A percentile compares a stretch with the other conserved stretches of the same genome.
Evolutionary conservation across 2,329 filamentous ascomycete genomes (phyloP).

Genomic region (Apiospora marii): DNA sequence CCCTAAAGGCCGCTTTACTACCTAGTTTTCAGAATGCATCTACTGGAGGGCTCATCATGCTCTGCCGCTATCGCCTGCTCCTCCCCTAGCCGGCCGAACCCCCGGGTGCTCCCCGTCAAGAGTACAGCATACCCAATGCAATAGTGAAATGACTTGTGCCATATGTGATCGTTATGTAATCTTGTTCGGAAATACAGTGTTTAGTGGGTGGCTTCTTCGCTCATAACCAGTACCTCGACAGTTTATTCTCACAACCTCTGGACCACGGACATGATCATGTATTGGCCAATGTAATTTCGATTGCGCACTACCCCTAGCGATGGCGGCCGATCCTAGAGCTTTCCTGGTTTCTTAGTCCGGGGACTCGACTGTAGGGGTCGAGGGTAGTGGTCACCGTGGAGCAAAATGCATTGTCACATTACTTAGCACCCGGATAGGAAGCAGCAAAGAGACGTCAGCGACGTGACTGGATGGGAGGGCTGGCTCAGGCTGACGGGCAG

Average conservation of each 20-base stretch:
- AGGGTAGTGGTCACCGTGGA: constrained; percentile 14
- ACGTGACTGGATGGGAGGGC: constrained; percentile 3
- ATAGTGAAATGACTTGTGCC: background rate
- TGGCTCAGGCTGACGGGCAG: background rate
- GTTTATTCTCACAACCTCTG: background rate
- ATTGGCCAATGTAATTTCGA: constrained; percentile 17
- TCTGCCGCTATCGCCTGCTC: background rate
- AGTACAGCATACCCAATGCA: background rate
- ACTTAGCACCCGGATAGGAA: constrained; percentile 5
- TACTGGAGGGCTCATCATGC: background rate
- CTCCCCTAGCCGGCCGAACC: background rate
- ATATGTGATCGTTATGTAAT: too few species aligned
- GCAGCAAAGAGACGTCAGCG: constrained; percentile 12
- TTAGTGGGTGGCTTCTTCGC: background rate
- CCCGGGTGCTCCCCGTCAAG: background rate
- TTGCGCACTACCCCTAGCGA: constrained; percentile 18
- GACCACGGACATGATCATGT: background rate
- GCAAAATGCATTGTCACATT: constrained; percentile 16
- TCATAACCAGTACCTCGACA: background rate
- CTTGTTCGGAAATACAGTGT: background rate
- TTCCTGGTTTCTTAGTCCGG: constrained; percentile 5
- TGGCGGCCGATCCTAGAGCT: constrained; percentile 14
- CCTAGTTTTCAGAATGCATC: background rate
- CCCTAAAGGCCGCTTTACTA: background rate
- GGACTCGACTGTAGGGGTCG: background rate